Base-by-base conservation (phyloP, 2,329 filamentous ascomycete genomes). In the Aspergillus pseudoglaucus region DNA sequence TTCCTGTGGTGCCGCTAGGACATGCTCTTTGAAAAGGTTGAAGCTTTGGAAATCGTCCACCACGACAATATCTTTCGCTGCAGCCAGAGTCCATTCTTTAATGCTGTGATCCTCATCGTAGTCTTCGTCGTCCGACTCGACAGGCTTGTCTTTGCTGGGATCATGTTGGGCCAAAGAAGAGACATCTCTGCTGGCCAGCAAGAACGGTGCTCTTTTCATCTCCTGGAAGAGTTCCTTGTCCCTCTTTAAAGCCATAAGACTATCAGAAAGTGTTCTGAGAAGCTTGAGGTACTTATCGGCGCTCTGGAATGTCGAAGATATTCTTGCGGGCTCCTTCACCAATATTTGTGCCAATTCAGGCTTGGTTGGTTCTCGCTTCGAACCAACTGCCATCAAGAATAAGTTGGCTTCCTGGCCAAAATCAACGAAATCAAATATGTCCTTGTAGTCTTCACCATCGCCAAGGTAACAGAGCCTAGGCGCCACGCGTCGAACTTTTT, bases 401-500 rank as follows among this genome's bases (percentile, higher is more conserved):
- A 86, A 76, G 60, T 97, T 97, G 2, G 88, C 91, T 62, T 91
- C 84, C 30, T 78, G 73, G 0, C 91, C 90, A 70, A 96, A 98
- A 64, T 97, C 88, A 12, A 97, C 90, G 67, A 96, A 98, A 63
- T 97, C 90, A 56, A 98, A 95, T 27, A 98, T 94, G 27, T 95
- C 87, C 9, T 82, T 86, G 59, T 94, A 98, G 55, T 84, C 77
- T 47, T 80, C 73, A 45, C 78, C 75, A 30, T 79, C 75, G 7
- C 93, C 93, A 2, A 98, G 76, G 64, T 95, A 98, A 53, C 86
- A 90, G 37, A 83, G 76, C 41, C 78, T 79, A 4, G 93, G 91
- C 14, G 80, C 76, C 40, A 90, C 76, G 56, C 82, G 77, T 55
- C 75, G 71, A 41, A 80, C 57, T 42, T 59, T 62, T 47, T 63